Base-by-base conservation (phyloP, 345 rosid species). In the Citrus glauca region DNA sequence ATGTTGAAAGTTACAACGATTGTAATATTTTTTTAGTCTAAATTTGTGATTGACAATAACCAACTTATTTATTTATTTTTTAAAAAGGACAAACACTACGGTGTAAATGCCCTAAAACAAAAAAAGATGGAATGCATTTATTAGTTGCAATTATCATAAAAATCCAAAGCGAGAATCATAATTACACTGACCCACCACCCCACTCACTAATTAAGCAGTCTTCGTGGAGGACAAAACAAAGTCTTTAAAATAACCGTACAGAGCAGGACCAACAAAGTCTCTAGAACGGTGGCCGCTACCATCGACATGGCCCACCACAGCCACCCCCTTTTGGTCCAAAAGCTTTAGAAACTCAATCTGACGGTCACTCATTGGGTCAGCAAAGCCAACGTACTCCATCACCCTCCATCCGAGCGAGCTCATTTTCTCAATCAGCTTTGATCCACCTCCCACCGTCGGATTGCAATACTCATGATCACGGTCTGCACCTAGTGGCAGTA, bases 401-500 rank as follows among this genome's bases (percentile, higher is more conserved):
- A 86, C 82, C 84, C 70, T 89, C 89, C 89, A 90, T 50, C 88
- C 80, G 38, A 84, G 27, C 72, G 25, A 25, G 42, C 27, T 74
- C 6, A 82, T 55, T 20, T 72, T 59, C 53, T 84, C 85, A 69
- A 77, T n/a, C 25, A 56, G 8, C 65, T 57, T 37, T 13, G 88
- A 82, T 28, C 83, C 89, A 37, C 80, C 82, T 1, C 76, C 74
- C 42, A 28, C 86, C 81, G 70, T 78, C 45, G 91, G 93, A 81
- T 91, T 90, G 56, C 89, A 84, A 48, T 79, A 89, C 88, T 82
- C 88, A 7, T 91, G 93, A 68, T 90, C 94, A 1, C 91, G 85
- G 45, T 86, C 84, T 42, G 50, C 87, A 1, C 89, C 94, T 0
- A 70, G 8, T 5, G 95, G 95, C 55, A 93, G 68, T 9, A 87